Evolutionary conservation across 139 green algal genomes (phyloP).

Genomic region (Chlorella vulgaris): DNA sequence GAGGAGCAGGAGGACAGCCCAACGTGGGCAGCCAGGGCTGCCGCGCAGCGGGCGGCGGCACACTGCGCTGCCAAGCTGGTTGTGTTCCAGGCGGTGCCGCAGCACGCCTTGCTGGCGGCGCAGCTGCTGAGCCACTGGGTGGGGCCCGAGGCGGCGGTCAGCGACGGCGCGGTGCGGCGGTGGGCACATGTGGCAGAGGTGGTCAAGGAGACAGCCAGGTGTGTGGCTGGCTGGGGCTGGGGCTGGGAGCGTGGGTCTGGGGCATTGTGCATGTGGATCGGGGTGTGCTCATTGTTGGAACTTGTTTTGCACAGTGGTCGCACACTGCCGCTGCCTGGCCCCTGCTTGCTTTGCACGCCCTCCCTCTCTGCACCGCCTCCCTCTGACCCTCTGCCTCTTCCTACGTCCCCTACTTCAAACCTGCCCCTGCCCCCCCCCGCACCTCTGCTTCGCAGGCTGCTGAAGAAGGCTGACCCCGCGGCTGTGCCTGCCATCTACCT

Average conservation of each 20-base stretch:
- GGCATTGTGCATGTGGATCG: not conserved
- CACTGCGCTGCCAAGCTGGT: slow-evolving; percentile 17
- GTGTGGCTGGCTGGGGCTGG: not conserved
- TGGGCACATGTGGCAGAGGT: slow-evolving; percentile 27
- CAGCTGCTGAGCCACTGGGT: slow-evolving; percentile 57
- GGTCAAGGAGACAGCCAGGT: slow-evolving; percentile 44
- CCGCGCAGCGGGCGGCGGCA: slow-evolving; percentile 10
- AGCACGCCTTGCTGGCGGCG: slow-evolving; percentile 37
- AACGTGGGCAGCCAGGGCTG: not conserved
- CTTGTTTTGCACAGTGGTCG: too few relatives aligned
- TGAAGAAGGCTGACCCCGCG: slow-evolving; percentile 41
- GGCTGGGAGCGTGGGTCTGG: not conserved
- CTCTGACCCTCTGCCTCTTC: too few relatives aligned
- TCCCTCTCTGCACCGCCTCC: too few relatives aligned
- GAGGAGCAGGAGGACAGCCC: slow-evolving; percentile 2
- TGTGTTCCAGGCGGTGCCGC: slow-evolving; percentile 27
- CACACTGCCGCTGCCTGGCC: too few relatives aligned
- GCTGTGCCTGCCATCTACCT: slow-evolving; percentile 44
- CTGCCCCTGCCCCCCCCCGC: not conserved
- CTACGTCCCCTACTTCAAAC: not conserved
- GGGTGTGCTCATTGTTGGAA: too few relatives aligned
- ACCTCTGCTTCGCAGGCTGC: slow-evolving; percentile 4
- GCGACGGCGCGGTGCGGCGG: not conserved
- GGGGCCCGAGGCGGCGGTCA: slow-evolving; percentile 23
- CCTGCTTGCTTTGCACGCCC: too few relatives aligned